phyloP scores from a whole-genome alignment of 208 protist species.

The Wallacemonas sp. region DNA sequence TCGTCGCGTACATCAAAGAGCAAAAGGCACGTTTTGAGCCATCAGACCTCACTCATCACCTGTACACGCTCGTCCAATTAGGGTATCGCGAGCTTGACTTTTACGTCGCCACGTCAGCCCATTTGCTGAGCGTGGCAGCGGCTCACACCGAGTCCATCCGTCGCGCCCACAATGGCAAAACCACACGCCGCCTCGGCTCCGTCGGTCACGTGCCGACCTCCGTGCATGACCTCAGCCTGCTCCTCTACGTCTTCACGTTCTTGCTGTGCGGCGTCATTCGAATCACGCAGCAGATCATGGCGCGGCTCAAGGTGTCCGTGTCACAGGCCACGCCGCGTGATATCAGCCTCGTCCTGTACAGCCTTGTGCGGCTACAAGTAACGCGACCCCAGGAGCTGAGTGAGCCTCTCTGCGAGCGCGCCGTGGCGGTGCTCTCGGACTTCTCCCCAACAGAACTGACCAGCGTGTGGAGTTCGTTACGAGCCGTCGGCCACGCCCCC shows the following conservation, averaged over 20 bases:
- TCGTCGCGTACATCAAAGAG: conserved; percentile 54
- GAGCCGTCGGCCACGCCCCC: conserved; percentile 31
- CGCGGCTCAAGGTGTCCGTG: conserved; percentile 69
- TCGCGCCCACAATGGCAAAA: background rate
- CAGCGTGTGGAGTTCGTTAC: conserved; percentile 75
- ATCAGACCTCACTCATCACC: conserved; percentile 46
- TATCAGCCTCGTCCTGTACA: conserved; percentile 73
- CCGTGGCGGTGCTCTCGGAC: conserved; percentile 40
- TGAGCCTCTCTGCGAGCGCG: conserved; percentile 65
- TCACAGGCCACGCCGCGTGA: conserved; percentile 53
- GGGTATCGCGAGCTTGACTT: conserved; percentile 79
- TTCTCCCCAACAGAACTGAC: conserved; percentile 67
- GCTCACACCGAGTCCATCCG: background rate
- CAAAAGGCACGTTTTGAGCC: conserved; percentile 45
- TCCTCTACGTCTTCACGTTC: conserved; percentile 85
- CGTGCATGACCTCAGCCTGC: conserved; percentile 71
- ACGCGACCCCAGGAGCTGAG: conserved; percentile 50
- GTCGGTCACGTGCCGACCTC: conserved; percentile 37
- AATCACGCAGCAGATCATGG: conserved; percentile 79
- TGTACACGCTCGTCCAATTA: conserved; percentile 56
- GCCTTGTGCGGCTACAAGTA: conserved; percentile 70
- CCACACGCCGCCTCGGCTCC: background rate
- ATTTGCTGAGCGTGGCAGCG: conserved; percentile 50
- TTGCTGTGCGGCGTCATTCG: conserved; percentile 76
- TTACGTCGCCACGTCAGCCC: conserved; percentile 52